Conservation (phyloP, 306 rosid species). For the Cicer arietinum region DNA sequence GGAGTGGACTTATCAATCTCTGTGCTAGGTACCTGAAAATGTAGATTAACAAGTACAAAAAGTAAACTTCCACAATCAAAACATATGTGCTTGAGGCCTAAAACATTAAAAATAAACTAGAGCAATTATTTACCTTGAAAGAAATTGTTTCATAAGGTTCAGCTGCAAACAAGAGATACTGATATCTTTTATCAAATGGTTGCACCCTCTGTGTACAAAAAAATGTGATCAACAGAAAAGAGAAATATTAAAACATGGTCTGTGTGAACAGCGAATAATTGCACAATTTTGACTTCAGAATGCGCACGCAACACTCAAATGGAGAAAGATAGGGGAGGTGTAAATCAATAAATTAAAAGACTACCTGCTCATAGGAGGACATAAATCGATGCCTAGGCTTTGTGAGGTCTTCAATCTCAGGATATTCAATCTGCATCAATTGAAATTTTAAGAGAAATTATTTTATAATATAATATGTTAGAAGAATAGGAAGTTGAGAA, state of each 20-base stretch:
- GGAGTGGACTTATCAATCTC: constrained; percentile 95
- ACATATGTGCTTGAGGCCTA: neutral
- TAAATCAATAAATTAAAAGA: constrained; percentile 20
- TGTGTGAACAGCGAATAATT: constrained; percentile 6
- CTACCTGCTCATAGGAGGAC: constrained; percentile 97
- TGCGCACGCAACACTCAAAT: neutral
- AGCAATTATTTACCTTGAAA: constrained; percentile 72
- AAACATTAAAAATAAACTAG: constrained; percentile 1
- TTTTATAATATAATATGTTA: neutral
- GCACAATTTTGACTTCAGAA: neutral
- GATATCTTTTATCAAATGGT: constrained; percentile 81
- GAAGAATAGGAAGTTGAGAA: neutral
- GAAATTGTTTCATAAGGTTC: constrained; percentile 93
- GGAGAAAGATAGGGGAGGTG: neutral
- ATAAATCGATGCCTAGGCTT: constrained; percentile 95
- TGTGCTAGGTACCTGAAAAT: constrained; percentile 87
- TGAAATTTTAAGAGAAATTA: neutral
- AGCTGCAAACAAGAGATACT: constrained; percentile 88
- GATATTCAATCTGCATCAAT: constrained; percentile 82
- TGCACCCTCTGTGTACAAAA: constrained; percentile 68
- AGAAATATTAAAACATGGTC: constrained; percentile 19
- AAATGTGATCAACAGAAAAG: constrained; percentile 18
- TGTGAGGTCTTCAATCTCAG: constrained; percentile 90
- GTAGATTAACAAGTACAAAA: constrained; percentile 23
- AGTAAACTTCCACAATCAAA: constrained; percentile 6